These are phyloP conservation scores for Canariomyces notabilis DNA, from an alignment of 2,329 filamentous ascomycete genomes.

Conservation along the genomic window DNA sequence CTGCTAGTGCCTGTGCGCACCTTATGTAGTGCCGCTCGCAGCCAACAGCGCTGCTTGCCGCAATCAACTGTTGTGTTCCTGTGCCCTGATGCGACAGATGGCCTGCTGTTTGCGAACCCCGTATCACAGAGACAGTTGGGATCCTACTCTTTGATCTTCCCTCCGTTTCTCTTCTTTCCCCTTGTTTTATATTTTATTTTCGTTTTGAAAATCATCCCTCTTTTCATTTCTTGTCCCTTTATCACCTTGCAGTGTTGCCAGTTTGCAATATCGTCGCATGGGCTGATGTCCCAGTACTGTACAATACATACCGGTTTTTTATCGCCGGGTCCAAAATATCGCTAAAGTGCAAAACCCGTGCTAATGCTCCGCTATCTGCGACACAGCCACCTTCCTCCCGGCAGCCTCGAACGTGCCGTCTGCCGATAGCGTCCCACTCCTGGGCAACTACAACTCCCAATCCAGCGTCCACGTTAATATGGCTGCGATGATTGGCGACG, in stretches of 20 bases:
- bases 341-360: conserved; percentile 13
- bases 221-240: no score
- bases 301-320: conserved; percentile 21
- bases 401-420: conserved; percentile 15
- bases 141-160: not conserved
- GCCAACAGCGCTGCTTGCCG: not conserved
- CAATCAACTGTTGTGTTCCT: not conserved
- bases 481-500: conserved; percentile 65
- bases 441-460: conserved; percentile 5
- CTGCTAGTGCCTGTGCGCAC: not conserved
- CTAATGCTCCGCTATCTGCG: conserved; percentile 23
- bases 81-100: not conserved
- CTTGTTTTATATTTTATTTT: no score
- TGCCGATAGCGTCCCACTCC: conserved; percentile 18
- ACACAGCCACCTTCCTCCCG: conserved; percentile 22
- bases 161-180: not conserved
- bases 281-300: conserved; percentile 10
- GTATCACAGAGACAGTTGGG: no score
- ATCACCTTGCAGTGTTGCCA: not conserved
- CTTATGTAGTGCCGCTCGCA: conserved; percentile 5
- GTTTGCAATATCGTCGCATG: conserved; percentile 1
- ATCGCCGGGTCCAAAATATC: conserved; percentile 18
- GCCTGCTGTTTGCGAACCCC: not conserved
- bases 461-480: conserved; percentile 41
- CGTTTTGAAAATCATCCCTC: no score